Conservation (phyloP, 768 basidiomycete species). For the Lactarius psammicola region DNA sequence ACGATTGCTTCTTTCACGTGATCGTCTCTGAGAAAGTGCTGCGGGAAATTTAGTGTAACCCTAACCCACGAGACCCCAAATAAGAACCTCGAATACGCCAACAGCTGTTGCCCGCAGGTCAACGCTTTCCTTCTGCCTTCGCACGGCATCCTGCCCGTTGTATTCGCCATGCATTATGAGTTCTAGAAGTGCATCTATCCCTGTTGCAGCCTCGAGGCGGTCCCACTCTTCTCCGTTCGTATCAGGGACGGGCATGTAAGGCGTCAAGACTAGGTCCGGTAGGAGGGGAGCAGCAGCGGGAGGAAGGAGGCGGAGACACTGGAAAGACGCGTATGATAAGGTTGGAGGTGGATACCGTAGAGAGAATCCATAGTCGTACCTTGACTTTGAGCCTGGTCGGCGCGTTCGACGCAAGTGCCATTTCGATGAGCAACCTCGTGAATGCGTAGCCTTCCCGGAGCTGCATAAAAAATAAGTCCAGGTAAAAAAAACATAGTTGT, state of each 20-base stretch:
- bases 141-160: constrained; percentile 58
- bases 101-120: constrained; percentile 77
- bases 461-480: constrained; percentile 38
- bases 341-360: background rate
- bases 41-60: constrained; percentile 21
- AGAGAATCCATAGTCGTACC: constrained; percentile 41
- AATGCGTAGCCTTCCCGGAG: constrained; percentile 56
- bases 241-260: constrained; percentile 75
- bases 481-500: constrained; percentile 10
- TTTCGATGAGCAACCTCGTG: constrained; percentile 79
- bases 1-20: constrained; percentile 68
- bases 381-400: constrained; percentile 86
- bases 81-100: constrained; percentile 73
- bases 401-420: constrained; percentile 91
- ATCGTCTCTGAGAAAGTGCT: constrained; percentile 78
- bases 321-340: constrained; percentile 37
- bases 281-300: constrained; percentile 57
- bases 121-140: constrained; percentile 61
- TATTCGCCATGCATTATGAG: constrained; percentile 87
- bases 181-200: constrained; percentile 79
- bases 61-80: background rate
- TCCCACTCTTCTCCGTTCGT: constrained; percentile 94
- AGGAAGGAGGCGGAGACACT: constrained; percentile 62
- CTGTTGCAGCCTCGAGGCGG: constrained; percentile 74
- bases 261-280: constrained; percentile 62